Evolutionary conservation across 495 filamentous ascomycete species (phyloP).

Genomic region (Clavariopsis aquatica): DNA sequence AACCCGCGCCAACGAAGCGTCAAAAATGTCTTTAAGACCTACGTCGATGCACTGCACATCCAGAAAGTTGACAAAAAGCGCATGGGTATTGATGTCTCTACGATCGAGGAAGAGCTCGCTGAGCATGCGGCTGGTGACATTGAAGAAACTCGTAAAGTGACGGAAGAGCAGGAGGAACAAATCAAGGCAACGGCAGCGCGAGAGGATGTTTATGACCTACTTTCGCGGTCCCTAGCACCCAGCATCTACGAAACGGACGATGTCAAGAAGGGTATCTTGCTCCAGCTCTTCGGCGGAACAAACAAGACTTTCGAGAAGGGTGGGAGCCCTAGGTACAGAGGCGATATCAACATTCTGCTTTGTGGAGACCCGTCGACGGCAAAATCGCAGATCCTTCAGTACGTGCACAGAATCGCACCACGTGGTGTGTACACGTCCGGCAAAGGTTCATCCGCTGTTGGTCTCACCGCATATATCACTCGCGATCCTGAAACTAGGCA

Average conservation of each 20-base stretch:
- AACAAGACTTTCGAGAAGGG: constrained; percentile 98
- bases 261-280: constrained; percentile 95
- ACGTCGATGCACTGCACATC: constrained; percentile 90
- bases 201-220: constrained; percentile 89
- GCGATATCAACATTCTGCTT: constrained; percentile 94
- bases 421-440: constrained; percentile 96
- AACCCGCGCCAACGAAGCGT: constrained; percentile 90
- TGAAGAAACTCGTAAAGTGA: constrained; percentile 79
- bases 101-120: constrained; percentile 80
- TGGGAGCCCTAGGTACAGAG: constrained; percentile 90
- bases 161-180: constrained; percentile 86
- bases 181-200: constrained; percentile 80
- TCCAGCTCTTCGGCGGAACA: constrained; percentile 97
- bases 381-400: constrained; percentile 91
- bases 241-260: constrained; percentile 98
- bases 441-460: constrained; percentile 95
- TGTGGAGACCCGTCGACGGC: constrained; percentile 96
- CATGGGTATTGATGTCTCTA: constrained; percentile 87
- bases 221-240: constrained; percentile 87
- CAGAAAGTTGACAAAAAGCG: constrained; percentile 95
- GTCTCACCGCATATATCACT: constrained; percentile 97
- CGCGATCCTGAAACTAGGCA: constrained; percentile 93
- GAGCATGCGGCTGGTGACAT: constrained; percentile 72
- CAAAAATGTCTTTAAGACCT: constrained; percentile 96
- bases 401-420: constrained; percentile 96